phyloP scores from a whole-genome alignment of 2,329 filamentous ascomycete genomes.

The Cladosporium cucumerinum region DNA sequence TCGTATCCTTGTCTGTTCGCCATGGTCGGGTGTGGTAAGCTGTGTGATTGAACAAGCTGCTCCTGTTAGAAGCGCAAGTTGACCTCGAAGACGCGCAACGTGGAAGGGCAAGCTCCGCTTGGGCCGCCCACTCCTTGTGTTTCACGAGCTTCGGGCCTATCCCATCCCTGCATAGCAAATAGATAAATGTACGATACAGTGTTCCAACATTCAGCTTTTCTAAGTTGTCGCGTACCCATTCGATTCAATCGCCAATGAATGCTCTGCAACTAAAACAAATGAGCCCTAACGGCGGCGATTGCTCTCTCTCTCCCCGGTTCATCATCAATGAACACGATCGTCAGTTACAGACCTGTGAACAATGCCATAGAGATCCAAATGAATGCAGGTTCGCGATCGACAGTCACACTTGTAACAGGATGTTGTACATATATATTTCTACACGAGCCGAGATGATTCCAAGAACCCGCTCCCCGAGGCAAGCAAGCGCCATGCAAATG shows the following conservation, averaged over 20 bases:
- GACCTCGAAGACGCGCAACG: neutral
- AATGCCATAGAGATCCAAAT: neutral
- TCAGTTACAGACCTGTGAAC: neutral
- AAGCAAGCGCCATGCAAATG: constrained; percentile 13
- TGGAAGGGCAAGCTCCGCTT: neutral
- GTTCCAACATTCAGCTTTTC: neutral
- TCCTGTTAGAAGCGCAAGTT: neutral
- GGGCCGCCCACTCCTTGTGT: neutral
- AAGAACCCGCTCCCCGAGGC: neutral
- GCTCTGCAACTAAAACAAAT: neutral
- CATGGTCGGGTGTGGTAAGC: constrained; percentile 24
- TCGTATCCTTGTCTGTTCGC: constrained; percentile 77
- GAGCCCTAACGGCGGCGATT: neutral
- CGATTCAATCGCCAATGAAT: neutral
- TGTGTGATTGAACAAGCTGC: neutral
- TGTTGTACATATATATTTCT: constrained; percentile 13
- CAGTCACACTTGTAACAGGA: neutral
- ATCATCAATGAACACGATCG: neutral
- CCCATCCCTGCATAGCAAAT: neutral
- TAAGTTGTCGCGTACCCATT: neutral
- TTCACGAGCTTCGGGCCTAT: neutral
- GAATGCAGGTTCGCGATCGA: neutral
- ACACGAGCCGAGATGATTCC: constrained; percentile 15
- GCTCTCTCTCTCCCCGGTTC: neutral
- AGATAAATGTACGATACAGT: neutral